These are phyloP conservation scores for apple (Malus domestica) DNA, from an alignment of 306 rosid species.

Conservation along the genomic window ASM211411v1 NC_041803.1:26300501-26301000, in stretches of 20 bases:
- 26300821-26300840: constrained; percentile 33
- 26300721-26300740: background rate
- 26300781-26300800: constrained; percentile 28
- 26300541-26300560: no score
- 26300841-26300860: constrained; percentile 48
- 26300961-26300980: background rate
- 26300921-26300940: constrained; percentile 36
- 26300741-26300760: background rate
- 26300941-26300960: constrained; percentile 6
- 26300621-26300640: background rate
- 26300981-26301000: background rate
- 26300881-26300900: constrained; percentile 78
- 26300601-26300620: background rate
- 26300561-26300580: background rate
- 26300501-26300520: background rate
- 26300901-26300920: constrained; percentile 72
- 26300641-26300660: no score
- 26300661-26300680: background rate
- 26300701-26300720: background rate
- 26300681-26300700: background rate
- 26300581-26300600: no score
- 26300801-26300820: constrained; percentile 50
- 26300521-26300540: background rate
- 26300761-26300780: background rate
- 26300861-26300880: constrained; percentile 47